phyloP scores from a whole-genome alignment of 1,284 basidiomycete genomes.

The Austroboletus niveus region DNA sequence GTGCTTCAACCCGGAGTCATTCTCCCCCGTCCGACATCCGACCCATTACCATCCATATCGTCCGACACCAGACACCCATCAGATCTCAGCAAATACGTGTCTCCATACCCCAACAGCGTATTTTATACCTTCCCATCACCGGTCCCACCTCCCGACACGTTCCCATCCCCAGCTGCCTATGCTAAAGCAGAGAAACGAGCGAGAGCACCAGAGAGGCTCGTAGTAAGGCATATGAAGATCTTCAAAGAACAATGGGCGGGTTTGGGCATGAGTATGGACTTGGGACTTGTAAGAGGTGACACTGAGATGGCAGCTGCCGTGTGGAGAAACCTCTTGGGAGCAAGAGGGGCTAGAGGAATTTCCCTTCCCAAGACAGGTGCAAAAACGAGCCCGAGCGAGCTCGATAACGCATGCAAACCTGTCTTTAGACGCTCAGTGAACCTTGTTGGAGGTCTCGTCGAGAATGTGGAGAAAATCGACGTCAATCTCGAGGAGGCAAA shows the following conservation, averaged over 20 bases:
- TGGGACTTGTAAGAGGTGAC: conserved; percentile 74
- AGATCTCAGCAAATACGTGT: conserved; percentile 16
- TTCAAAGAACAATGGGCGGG: conserved; percentile 94
- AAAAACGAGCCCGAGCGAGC: conserved; percentile 4
- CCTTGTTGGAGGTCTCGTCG: conserved; percentile 59
- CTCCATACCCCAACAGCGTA: conserved; percentile 29
- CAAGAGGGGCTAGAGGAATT: conserved; percentile 68
- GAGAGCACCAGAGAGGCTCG: conserved; percentile 73
- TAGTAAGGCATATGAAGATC: conserved; percentile 89
- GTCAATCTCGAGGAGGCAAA: conserved; percentile 52
- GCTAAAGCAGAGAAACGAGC: conserved; percentile 37
- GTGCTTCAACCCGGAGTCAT: conserved; percentile 40
- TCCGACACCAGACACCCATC: conserved; percentile 16
- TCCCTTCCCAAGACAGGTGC: conserved; percentile 30
- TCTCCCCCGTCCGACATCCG: conserved; percentile 1
- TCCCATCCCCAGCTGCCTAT: conserved; percentile 21
- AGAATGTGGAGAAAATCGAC: conserved; percentile 56
- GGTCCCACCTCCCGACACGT: conserved; percentile 24
- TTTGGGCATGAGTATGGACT: conserved; percentile 78
- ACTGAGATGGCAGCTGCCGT: conserved; percentile 82
- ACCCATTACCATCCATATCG: conserved; percentile 27
- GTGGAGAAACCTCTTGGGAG: conserved; percentile 92
- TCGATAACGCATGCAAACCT: background rate
- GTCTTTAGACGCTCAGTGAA: conserved; percentile 62
- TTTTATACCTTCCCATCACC: conserved; percentile 51